phyloP scores from a whole-genome alignment of 768 basidiomycete genomes.

The Russula brevipes region DNA sequence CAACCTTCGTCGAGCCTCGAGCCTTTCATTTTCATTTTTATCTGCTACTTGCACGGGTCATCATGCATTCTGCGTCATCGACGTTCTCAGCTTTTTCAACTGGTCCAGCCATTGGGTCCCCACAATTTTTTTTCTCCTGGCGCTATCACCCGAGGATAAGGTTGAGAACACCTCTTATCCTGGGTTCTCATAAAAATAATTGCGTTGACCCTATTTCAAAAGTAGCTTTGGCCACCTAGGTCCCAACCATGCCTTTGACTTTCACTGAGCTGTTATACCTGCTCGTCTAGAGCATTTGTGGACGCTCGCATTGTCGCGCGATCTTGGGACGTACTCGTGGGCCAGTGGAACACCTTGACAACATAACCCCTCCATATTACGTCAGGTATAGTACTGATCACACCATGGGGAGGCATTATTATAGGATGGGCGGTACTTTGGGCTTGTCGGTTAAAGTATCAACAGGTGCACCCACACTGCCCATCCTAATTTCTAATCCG shows the following conservation, averaged over 20 bases:
- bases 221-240: background rate
- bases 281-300: background rate
- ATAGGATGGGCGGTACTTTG: background rate
- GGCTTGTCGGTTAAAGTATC: background rate
- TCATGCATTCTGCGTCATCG: too few species aligned
- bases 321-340: background rate
- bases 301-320: background rate
- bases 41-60: too few species aligned
- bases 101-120: too few species aligned
- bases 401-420: background rate
- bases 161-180: too few species aligned
- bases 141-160: too few species aligned
- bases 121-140: too few species aligned
- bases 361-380: background rate
- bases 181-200: too few species aligned
- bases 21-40: background rate
- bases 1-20: background rate
- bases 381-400: conserved; percentile 2
- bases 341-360: background rate
- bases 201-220: too few species aligned
- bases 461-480: background rate
- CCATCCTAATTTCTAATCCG: background rate
- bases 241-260: background rate
- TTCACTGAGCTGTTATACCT: background rate
- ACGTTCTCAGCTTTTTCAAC: too few species aligned